Evolutionary conservation across 1,139 yeast genomes (phyloP).

Genomic region (Waltiozyma solani): DNA sequence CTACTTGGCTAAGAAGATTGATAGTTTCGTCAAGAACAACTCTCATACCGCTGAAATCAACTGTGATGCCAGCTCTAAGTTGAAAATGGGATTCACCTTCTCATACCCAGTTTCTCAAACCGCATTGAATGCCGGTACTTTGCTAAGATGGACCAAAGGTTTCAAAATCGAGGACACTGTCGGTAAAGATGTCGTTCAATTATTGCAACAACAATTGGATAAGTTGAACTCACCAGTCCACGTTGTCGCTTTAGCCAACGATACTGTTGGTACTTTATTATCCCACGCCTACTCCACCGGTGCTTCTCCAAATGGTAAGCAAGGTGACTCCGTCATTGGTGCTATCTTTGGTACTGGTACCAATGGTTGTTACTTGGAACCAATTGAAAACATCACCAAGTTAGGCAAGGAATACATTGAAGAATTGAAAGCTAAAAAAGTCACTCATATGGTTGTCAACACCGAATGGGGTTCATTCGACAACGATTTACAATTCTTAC

Average conservation of each 20-base stretch:
- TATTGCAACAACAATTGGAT: slow-evolving; percentile 63
- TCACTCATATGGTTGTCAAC: slow-evolving; percentile 76
- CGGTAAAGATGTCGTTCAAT: slow-evolving; percentile 67
- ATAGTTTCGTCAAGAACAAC: slow-evolving; percentile 60
- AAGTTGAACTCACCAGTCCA: slow-evolving; percentile 48
- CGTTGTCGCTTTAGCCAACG: slow-evolving; percentile 86
- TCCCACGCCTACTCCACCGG: slow-evolving; percentile 68
- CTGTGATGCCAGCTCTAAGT: slow-evolving; percentile 21
- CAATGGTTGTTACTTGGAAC: slow-evolving; percentile 86
- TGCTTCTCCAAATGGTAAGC: slow-evolving; percentile 45
- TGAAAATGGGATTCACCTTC: slow-evolving; percentile 85
- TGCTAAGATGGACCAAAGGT: slow-evolving; percentile 94
- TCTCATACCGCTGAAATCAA: slow-evolving; percentile 15
- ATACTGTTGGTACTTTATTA: slow-evolving; percentile 87
- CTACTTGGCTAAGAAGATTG: slow-evolving; percentile 63
- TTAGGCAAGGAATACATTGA: slow-evolving; percentile 35
- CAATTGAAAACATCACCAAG: slow-evolving; percentile 60
- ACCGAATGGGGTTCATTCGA: slow-evolving; percentile 98
- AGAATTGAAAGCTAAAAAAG: slow-evolving; percentile 33
- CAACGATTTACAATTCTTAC: slow-evolving; percentile 61
- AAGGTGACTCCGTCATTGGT: slow-evolving; percentile 66
- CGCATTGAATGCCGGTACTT: slow-evolving; percentile 63
- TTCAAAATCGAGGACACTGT: slow-evolving; percentile 78
- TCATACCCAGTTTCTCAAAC: slow-evolving; percentile 88
- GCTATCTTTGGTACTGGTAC: slow-evolving; percentile 95